Base-by-base conservation (phyloP, 306 rosid genomes). In the Citrullus mucosospermus region DNA sequence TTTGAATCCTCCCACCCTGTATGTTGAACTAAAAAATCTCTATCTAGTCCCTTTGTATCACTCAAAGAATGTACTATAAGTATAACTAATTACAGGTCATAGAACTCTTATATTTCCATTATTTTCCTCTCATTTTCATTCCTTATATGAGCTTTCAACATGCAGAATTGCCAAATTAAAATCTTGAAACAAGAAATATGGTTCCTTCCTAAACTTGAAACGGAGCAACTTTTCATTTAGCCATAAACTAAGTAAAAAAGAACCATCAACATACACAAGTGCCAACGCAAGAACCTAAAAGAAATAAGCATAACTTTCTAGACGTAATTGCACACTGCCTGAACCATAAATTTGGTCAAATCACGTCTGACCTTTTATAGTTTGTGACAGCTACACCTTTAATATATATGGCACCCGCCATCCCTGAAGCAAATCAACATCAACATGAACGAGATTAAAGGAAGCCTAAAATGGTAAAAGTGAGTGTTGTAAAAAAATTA, bases 341-440 rank as follows among this genome's bases (percentile, higher is more conserved):
- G 10, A n/a, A n/a, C 75, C 32, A 68, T 51, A 8, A 68, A 68
- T 68, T n/a, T 34, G 32, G 8, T 62, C 51, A n/a, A 50, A 80
- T 54, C 9, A 65, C 13, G 75, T 55, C 83, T 87, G 72, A 92
- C 98, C 97, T 94, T 86, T 95, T 95, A 78, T 95, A 95, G 65
- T 81, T 81, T 13, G 98, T 92, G 10, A 95, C 91, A 9, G 96
- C 95, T 39, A 92, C 93, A 5, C 96, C 98, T 76, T 90, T 94
- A 4, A 95, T 91, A 85, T 94, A 89, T 67, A 94, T 72, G 78
- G 98, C 97, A 84, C 96, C 97, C 51, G 95, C 79, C 98, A 95
- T 92, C 63, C 97, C 98, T 95, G 80, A 83, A 46, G 80, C 43
- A 66, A 8, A 80, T 39, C 82, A 83, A 75, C 77, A 46, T 61